Conservation (phyloP, 805 yeast species). For the Ogataea henricii region DNA sequence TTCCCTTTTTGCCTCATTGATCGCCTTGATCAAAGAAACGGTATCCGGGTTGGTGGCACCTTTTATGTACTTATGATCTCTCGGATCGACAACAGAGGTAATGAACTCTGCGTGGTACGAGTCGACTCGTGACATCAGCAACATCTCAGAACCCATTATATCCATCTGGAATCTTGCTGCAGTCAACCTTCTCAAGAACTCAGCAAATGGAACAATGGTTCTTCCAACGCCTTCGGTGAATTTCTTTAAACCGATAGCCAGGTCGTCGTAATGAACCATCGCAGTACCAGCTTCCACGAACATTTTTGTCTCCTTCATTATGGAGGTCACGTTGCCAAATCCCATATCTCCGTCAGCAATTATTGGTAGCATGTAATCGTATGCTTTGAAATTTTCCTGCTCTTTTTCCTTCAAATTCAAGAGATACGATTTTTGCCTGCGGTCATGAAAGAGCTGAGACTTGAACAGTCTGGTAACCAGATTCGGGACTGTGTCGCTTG, state of each 20-base stretch:
- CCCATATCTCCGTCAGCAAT: constrained; percentile 72
- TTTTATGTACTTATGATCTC: constrained; percentile 56
- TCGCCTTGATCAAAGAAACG: constrained; percentile 46
- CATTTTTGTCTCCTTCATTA: constrained; percentile 64
- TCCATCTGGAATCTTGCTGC: constrained; percentile 69
- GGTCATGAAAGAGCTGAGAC: constrained; percentile 60
- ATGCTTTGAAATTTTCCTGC: constrained; percentile 26
- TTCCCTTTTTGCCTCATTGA: constrained; percentile 44
- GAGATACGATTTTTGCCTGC: constrained; percentile 31
- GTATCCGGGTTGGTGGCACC: constrained; percentile 43
- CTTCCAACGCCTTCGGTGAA: constrained; percentile 68
- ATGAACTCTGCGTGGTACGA: constrained; percentile 56
- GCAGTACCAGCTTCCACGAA: constrained; percentile 72
- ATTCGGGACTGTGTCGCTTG: constrained; percentile 69
- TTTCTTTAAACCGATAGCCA: constrained; percentile 64
- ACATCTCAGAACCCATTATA: constrained; percentile 58
- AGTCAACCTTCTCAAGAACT: constrained; percentile 53
- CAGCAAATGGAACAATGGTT: constrained; percentile 59
- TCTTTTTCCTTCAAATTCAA: constrained; percentile 13
- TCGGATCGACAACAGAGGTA: constrained; percentile 53
- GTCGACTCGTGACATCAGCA: constrained; percentile 63
- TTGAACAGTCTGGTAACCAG: constrained; percentile 61
- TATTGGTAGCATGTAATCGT: constrained; percentile 60
- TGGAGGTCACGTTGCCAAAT: constrained; percentile 62
- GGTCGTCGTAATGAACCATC: constrained; percentile 66